Conservation (phyloP, 2,329 filamentous ascomycete genomes). For the Akanthomyces muscarius region DNA sequence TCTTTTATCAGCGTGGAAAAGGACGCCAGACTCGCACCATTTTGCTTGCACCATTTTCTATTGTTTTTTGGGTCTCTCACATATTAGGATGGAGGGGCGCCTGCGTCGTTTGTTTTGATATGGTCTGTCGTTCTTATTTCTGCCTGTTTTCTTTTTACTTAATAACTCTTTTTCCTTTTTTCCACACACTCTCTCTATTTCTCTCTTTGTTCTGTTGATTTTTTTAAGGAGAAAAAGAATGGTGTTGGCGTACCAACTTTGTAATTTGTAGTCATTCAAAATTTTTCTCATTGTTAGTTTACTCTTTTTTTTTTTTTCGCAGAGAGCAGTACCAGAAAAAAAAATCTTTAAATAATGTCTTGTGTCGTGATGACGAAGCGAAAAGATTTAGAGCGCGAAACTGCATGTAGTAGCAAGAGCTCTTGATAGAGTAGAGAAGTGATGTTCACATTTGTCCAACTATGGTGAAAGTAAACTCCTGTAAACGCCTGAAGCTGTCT, state of each 20-base stretch:
- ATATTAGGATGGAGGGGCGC: not conserved
- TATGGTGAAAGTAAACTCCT: not conserved
- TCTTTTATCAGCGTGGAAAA: not conserved
- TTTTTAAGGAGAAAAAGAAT: not conserved
- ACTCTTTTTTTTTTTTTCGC: not conserved
- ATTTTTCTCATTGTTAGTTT: constrained; percentile 18
- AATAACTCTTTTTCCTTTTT: constrained; percentile 1
- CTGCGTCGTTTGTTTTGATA: not conserved
- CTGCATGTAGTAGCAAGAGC: too few species aligned
- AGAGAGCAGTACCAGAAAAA: not conserved
- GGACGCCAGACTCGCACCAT: not conserved
- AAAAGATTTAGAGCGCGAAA: not conserved
- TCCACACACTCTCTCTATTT: constrained; percentile 11
- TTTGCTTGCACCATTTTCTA: not conserved
- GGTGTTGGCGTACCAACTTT: constrained; percentile 15
- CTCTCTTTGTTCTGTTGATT: constrained; percentile 3
- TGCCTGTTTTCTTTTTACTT: not conserved
- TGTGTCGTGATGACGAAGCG: not conserved
- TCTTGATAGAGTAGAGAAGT: not conserved
- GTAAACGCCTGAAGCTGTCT: too few species aligned
- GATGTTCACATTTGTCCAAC: not conserved
- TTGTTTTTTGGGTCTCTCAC: not conserved
- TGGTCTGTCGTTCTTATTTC: not conserved
- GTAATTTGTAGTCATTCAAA: constrained; percentile 9
- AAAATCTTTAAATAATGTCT: not conserved